These are phyloP conservation scores for Verruconis gallopava DNA, from an alignment of 2,329 filamentous ascomycete species.

Conservation along the genomic window DNA sequence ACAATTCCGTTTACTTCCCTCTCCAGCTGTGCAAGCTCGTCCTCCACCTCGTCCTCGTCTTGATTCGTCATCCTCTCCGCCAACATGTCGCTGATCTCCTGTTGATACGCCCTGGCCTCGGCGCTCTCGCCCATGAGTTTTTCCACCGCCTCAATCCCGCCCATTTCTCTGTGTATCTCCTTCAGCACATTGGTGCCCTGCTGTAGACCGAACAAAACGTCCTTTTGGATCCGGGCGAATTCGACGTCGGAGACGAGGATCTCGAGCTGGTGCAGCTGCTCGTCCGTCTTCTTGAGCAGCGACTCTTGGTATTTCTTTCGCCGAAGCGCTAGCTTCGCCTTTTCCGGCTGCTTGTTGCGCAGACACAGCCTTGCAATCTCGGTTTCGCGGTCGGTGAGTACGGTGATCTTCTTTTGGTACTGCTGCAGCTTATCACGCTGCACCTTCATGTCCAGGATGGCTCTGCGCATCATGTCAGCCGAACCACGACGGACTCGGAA, in stretches of 20 bases:
- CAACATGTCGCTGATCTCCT: constrained; percentile 86
- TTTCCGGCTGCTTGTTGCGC: constrained; percentile 62
- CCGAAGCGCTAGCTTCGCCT: constrained; percentile 75
- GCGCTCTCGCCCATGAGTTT: constrained; percentile 87
- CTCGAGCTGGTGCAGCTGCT: constrained; percentile 87
- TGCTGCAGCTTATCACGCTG: constrained; percentile 95
- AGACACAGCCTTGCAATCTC: constrained; percentile 76
- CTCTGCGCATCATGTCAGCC: constrained; percentile 40
- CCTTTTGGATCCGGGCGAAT: constrained; percentile 93
- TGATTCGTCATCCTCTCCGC: constrained; percentile 79
- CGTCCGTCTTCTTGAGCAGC: constrained; percentile 76
- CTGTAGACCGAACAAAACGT: constrained; percentile 82
- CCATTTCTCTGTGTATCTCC: constrained; percentile 92
- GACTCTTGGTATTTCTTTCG: constrained; percentile 96
- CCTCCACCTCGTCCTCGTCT: constrained; percentile 95
- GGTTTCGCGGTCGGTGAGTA: constrained; percentile 77
- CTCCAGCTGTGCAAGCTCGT: constrained; percentile 77
- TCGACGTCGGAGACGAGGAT: constrained; percentile 79
- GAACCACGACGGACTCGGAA: neutral
- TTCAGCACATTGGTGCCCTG: constrained; percentile 82
- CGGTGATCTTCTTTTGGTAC: constrained; percentile 81
- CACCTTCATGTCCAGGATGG: constrained; percentile 93
- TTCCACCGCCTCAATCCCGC: constrained; percentile 84
- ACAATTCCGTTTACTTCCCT: constrained; percentile 36
- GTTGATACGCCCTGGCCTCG: constrained; percentile 83